These are phyloP conservation scores for Metrosideros polymorpha DNA, from an alignment of 441 rosid genomes.

Conservation along the genomic window DNA sequence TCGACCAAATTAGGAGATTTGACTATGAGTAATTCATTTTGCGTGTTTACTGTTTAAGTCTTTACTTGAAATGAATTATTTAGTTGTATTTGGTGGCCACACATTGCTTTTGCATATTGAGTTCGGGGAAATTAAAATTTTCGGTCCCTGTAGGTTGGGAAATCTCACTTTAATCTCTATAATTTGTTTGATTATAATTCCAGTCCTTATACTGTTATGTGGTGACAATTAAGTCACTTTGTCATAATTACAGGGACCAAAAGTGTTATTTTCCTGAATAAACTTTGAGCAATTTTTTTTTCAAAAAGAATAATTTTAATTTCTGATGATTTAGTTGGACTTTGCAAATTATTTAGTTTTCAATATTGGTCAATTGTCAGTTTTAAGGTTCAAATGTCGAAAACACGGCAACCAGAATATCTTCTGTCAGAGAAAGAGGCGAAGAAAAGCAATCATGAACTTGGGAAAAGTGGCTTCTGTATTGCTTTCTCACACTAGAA, in stretches of 20 bases:
- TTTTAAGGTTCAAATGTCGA: too few relatives aligned
- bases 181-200: too few relatives aligned
- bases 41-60: neutral
- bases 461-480: too few relatives aligned
- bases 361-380: neutral
- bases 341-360: neutral
- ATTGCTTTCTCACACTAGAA: too few relatives aligned
- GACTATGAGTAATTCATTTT: neutral
- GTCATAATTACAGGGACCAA: too few relatives aligned
- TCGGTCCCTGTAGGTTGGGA: neutral
- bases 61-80: neutral
- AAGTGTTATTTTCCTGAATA: neutral
- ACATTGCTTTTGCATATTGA: neutral
- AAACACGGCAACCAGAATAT: neutral
- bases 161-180: neutral
- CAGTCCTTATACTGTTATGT: neutral
- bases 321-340: neutral
- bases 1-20: too few relatives aligned
- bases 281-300: neutral
- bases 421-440: too few relatives aligned
- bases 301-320: too few relatives aligned
- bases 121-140: too few relatives aligned
- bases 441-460: too few relatives aligned
- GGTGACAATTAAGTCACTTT: neutral
- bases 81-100: neutral